Evolutionary conservation across 2,329 filamentous ascomycete genomes (phyloP), one percentile per base, ranked within the genome.

Genomic region (Botrytis pseudocinerea): DNA sequence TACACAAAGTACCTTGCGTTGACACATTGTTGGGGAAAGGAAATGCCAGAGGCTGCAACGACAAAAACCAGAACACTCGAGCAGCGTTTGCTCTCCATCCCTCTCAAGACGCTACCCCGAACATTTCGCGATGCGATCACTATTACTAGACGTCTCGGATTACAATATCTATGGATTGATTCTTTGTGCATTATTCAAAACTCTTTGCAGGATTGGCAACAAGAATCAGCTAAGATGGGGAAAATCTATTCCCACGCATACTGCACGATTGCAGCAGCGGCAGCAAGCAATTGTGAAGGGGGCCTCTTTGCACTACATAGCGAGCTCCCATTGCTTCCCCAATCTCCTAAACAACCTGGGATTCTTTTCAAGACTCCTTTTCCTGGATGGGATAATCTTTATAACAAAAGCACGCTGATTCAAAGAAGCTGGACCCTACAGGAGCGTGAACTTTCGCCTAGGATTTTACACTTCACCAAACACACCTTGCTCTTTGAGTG

Each of bases 351-450:
- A 1, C 22, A 42, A 40, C 42, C 65, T 28, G 51, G 32, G 10
- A n/a, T 69, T 28, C 42, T 70, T 12, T 54, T 71, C 35, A 68
- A 71, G 35, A 16, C 5, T 10, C 40, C 42, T 8, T 68, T 57
- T 42, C 46, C 70, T 4, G 70, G 70, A 46, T 71, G 70, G 61
- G 69, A 74, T 4, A 57, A 60, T 32, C 32, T 72, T 5, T 74
- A 72, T 57, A 32, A 20, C 22, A 28, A 59, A 28, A 65, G 59
- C 22, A 46, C 51, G 42, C 22, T 75, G 42, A 64, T 60, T 32
- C n/a, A 25, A 40, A 78, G 83, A 61, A 74, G 69, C 20, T 76
- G 73, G 73, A 74, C 71, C 28, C 46, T 75, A n/a, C 75, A 76
- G 66, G 75, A 76, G 48, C 38, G 69, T 16, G 69, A 73, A 32